Base-by-base conservation (phyloP, 1,284 basidiomycete species). In the Trametes versicolor region DNA sequence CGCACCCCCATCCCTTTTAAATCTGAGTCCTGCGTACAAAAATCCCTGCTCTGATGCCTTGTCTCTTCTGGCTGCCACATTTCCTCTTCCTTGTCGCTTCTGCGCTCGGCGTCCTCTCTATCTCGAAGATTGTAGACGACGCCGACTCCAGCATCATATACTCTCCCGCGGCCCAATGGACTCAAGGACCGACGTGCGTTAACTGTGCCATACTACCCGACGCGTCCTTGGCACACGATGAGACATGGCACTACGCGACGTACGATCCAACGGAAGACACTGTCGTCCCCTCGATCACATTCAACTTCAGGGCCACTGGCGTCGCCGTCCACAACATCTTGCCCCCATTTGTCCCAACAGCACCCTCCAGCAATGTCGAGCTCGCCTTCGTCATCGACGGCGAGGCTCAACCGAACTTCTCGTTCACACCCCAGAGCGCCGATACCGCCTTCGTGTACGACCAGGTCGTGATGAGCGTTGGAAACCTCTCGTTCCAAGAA, bases 21-120 rank as follows among this genome's bases (percentile, higher is more conserved):
- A 3, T 32, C 29, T 32, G 29, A 8, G 29, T 32, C 29, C 29
- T 32, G 29, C 29, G 29, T 8, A 32, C 29, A 32, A 32, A 32
- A 32, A 32, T 32, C 29, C 29, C 29, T 8, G 12, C 10, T 3
- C 12, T 17, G 12, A 39, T 39, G 37, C 37, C 12, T 17, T 39
- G 5, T 13, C 25, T 25, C 23, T 21, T 2, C 47, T 48, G 47
- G 47, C 8, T 3, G 7, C 23, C 2, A 13, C 25, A 23, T 8
- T 10, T 21, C 21, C 23, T 21, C 54, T 12, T 56, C n/a, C 39
- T 21, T 15, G 12, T 45, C 9, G 41, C 23, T 12, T 19, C 21
- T 19, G 25, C 41, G 32, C 17, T 32, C 68, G 39, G 77, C 75
- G 36, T 67, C 66, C 12, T 62, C 15, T 32, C 23, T n/a, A 23